Evolutionary conservation across 2,329 filamentous ascomycete species (phyloP).

Genomic region (Paramyrothecium roridum): DNA sequence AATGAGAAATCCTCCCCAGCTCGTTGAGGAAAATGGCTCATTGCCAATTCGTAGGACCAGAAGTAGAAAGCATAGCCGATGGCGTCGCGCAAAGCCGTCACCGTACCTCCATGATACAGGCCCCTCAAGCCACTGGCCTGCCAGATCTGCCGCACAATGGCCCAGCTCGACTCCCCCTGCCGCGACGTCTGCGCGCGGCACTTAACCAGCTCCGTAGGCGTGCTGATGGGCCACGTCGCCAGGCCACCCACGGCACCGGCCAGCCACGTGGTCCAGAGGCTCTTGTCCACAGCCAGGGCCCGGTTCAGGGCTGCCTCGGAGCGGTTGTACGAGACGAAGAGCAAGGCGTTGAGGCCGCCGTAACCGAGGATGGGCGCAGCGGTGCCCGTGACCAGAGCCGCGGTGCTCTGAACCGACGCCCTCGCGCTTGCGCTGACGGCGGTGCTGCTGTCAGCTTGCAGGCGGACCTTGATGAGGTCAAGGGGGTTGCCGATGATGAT

Average conservation of each 20-base stretch:
- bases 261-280: slow-evolving; percentile 67
- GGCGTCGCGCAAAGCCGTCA: slow-evolving; percentile 80
- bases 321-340: slow-evolving; percentile 89
- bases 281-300: slow-evolving; percentile 31
- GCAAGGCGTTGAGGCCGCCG: slow-evolving; percentile 83
- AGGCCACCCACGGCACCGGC: slow-evolving; percentile 81
- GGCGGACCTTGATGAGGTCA: slow-evolving; percentile 59
- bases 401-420: slow-evolving; percentile 25
- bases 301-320: slow-evolving; percentile 61
- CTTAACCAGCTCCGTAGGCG: slow-evolving; percentile 88
- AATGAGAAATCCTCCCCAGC: slow-evolving; percentile 15
- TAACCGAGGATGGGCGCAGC: slow-evolving; percentile 87
- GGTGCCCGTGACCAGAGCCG: slow-evolving; percentile 57
- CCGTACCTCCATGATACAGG: slow-evolving; percentile 74
- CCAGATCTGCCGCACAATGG: slow-evolving; percentile 60
- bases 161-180: slow-evolving; percentile 53
- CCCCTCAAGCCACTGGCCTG: slow-evolving; percentile 59
- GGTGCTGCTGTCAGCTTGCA: slow-evolving; percentile 57
- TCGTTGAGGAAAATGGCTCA: slow-evolving; percentile 39
- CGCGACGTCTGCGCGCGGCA: slow-evolving; percentile 72
- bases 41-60: slow-evolving; percentile 82
- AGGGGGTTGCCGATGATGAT: slow-evolving; percentile 89
- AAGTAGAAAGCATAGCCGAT: slow-evolving; percentile 98
- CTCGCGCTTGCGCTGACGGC: slow-evolving; percentile 17
- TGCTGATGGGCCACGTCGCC: slow-evolving; percentile 80